Percentiles rank a stretch among this genome's conserved stretches.
Evolutionary conservation across 441 rosid genomes (phyloP).

Genomic region (Arabidopsis lyrata): DNA sequence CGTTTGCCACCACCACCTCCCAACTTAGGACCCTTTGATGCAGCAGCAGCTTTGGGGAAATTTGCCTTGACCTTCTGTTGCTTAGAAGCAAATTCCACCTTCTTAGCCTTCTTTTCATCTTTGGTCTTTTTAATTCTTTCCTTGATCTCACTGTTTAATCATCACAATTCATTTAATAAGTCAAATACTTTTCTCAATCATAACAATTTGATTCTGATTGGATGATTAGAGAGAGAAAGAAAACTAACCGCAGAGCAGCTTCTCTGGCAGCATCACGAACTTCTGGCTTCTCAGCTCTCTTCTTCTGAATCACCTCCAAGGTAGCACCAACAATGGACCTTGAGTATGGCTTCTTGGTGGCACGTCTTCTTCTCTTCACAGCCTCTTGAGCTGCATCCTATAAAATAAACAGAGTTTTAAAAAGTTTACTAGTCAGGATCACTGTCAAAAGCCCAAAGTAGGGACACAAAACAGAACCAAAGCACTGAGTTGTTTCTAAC

Average conservation of each 20-base stretch:
- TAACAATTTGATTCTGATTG: neutral
- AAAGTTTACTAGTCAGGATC: neutral
- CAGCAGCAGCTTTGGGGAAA: slow-evolving; percentile 60
- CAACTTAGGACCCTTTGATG: slow-evolving; percentile 64
- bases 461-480: no score
- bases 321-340: slow-evolving; percentile 56
- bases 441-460: no score
- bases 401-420: neutral
- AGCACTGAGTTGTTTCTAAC: slow-evolving; percentile 20
- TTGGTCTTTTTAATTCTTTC: slow-evolving; percentile 90
- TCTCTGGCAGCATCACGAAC: slow-evolving; percentile 54
- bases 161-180: neutral
- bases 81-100: slow-evolving; percentile 76
- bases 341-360: slow-evolving; percentile 51
- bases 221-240: neutral
- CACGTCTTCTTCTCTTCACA: slow-evolving; percentile 50
- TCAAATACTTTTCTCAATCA: neutral
- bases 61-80: slow-evolving; percentile 65
- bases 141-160: slow-evolving; percentile 68
- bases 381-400: slow-evolving; percentile 51
- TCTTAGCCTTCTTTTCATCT: slow-evolving; percentile 94
- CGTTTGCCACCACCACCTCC: slow-evolving; percentile 99
- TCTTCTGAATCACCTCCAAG: slow-evolving; percentile 53
- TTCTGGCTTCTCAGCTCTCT: slow-evolving; percentile 53
- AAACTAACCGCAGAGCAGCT: slow-evolving; percentile 48